These are phyloP conservation scores for Trametes punicea DNA, from an alignment of 768 basidiomycete genomes.

Conservation along the genomic window DNA sequence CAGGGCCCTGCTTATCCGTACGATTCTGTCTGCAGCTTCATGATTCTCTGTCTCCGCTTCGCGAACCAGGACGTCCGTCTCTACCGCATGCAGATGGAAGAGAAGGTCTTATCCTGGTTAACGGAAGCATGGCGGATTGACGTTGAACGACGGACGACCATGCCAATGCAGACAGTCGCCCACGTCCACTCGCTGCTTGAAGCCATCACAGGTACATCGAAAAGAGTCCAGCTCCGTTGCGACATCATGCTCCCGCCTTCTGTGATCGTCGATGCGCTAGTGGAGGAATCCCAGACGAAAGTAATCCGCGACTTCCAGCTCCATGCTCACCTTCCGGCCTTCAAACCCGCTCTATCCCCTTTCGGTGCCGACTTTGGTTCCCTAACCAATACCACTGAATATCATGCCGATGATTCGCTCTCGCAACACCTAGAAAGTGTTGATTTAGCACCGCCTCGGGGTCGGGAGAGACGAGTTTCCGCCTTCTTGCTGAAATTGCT, in stretches of 20 bases:
- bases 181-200: constrained; percentile 67
- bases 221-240: constrained; percentile 43
- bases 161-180: constrained; percentile 50
- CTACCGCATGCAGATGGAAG: constrained; percentile 82
- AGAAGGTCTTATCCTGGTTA: constrained; percentile 82
- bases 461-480: constrained; percentile 61
- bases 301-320: constrained; percentile 72
- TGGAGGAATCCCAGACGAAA: constrained; percentile 53
- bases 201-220: constrained; percentile 56
- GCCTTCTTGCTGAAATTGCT: constrained; percentile 61
- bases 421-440: not conserved
- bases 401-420: not conserved
- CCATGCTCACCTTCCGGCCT: constrained; percentile 54
- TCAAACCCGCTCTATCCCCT: constrained; percentile 13
- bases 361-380: not conserved
- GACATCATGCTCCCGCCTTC: constrained; percentile 67
- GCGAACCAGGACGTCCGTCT: constrained; percentile 80
- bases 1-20: constrained; percentile 87
- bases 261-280: constrained; percentile 54
- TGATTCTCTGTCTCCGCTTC: constrained; percentile 63
- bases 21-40: constrained; percentile 87
- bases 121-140: constrained; percentile 61
- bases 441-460: constrained; percentile 45
- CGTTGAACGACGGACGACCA: constrained; percentile 33
- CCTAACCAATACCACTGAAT: not conserved